Base-by-base conservation (phyloP, 352 stramenopile species). In the Globisporangium abappressorium region DNA sequence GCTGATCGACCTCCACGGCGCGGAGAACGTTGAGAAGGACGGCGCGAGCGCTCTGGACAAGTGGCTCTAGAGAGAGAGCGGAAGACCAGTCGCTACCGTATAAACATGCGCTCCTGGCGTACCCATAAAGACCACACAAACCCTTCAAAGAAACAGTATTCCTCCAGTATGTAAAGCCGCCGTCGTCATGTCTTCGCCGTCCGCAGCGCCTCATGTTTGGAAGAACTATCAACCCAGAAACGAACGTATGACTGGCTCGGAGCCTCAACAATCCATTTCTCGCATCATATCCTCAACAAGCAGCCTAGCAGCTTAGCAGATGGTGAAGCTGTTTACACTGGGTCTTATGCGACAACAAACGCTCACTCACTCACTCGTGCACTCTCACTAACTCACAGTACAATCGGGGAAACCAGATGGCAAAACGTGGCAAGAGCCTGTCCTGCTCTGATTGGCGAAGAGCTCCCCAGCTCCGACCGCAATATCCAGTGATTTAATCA, bases 1-100 rank as follows among this genome's bases (percentile, higher is more conserved):
- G 22, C 43, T 95, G 59, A 70, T 95, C 43, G 85, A 93, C 70
- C 77, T 87, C 33, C 51, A 93, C 51, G 87, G 81, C 43, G 84
- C 69, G 2, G 73, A 90, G 34, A 89, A 80, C 57, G 56, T 95
- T 56, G 74, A 93, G 66, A 65, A 70, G n/a, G 75, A 87, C 18
- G 82, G 79, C 24, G 66, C 77, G 30, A 74, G 78, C 58, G 77
- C 80, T 4, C 61, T 92, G 2, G 60, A 70, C 14, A 57, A 80
- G 49, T 92, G 80, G 81, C 79, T 77, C 58, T 60, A 76, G 56
- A 66, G 57, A 62, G 33, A 0, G 38, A 20, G 36, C 5, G 51
- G 51, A 30, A 24, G 12, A 8, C 49, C 49, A 36, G 30, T 3
- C 1, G 24, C 47, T 24, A 55, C 24, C 26, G 24, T 18, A 18